phyloP scores from a whole-genome alignment of 305 asterid species.

The Fraxinus baroniana region DNA sequence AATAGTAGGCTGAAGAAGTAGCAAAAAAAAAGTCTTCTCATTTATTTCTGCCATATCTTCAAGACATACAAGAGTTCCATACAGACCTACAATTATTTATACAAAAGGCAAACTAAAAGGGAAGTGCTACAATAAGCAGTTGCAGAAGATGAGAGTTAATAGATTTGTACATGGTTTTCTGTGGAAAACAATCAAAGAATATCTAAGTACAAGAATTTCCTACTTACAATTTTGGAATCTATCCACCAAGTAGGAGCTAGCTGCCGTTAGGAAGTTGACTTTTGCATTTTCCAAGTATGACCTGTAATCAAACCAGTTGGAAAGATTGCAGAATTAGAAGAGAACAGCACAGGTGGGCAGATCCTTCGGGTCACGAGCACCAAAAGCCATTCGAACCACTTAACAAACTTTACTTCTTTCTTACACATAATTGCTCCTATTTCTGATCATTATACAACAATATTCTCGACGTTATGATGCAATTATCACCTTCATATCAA shows the following conservation, averaged over 20 bases:
- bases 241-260: conserved; percentile 8
- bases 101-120: no score
- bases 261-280: conserved; percentile 3
- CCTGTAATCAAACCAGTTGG: conserved; percentile 24
- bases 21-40: background rate
- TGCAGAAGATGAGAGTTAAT: background rate
- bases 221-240: background rate
- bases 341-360: background rate
- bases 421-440: conserved; percentile 21
- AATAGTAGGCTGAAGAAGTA: background rate
- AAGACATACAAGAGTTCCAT: background rate
- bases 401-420: conserved; percentile 22
- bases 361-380: conserved; percentile 18
- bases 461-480: conserved; percentile 23
- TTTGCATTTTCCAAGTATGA: conserved; percentile 16
- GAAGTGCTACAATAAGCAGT: no score
- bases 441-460: conserved; percentile 28
- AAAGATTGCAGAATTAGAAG: conserved; percentile 25
- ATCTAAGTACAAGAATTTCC: conserved; percentile 18
- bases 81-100: background rate
- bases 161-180: conserved; percentile 35
- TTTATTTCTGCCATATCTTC: background rate
- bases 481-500: conserved; percentile 27
- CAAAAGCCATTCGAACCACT: conserved; percentile 11
- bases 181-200: conserved; percentile 24